Conservation (phyloP, 2,329 filamentous ascomycete species). For the Sporothrix pallida region DNA sequence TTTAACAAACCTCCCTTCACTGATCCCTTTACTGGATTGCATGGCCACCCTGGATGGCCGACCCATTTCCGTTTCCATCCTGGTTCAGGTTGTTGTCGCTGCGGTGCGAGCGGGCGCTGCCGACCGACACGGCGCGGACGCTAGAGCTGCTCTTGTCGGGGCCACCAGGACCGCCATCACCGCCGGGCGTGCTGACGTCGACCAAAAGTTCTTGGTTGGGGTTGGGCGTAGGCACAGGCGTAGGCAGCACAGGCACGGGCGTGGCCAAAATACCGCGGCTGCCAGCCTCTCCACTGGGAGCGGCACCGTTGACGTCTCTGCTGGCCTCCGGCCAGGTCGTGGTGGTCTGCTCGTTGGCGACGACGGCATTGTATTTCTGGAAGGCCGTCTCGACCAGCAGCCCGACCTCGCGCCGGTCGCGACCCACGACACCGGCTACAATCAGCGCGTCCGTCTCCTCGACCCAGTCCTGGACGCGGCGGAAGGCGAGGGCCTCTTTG, state of each 20-base stretch:
- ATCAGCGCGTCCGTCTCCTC: constrained; percentile 58
- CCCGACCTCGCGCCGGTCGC: constrained; percentile 51
- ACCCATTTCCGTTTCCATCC: not conserved
- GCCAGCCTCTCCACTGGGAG: not conserved
- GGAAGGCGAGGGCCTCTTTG: constrained; percentile 54
- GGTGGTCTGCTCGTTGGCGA: constrained; percentile 34
- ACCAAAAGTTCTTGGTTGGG: not conserved
- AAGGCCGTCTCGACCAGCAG: constrained; percentile 52
- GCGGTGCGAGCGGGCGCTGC: not conserved
- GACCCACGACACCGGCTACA: constrained; percentile 50
- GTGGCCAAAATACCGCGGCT: not conserved
- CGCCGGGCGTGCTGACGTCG: not conserved
- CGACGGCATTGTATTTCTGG: constrained; percentile 44
- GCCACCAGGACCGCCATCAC: not conserved
- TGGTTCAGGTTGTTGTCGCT: not conserved
- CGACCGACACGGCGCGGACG: not conserved
- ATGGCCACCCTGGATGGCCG: not conserved
- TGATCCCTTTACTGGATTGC: not conserved
- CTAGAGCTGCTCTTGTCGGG: not conserved
- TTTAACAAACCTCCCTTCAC: not conserved
- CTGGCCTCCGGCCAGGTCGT: not conserved
- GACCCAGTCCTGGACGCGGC: constrained; percentile 58
- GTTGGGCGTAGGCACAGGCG: not conserved
- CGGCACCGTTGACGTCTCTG: not conserved
- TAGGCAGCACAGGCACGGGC: not conserved